Conservation (phyloP, 768 basidiomycete species). For the Xerocomus spinulosus region DNA sequence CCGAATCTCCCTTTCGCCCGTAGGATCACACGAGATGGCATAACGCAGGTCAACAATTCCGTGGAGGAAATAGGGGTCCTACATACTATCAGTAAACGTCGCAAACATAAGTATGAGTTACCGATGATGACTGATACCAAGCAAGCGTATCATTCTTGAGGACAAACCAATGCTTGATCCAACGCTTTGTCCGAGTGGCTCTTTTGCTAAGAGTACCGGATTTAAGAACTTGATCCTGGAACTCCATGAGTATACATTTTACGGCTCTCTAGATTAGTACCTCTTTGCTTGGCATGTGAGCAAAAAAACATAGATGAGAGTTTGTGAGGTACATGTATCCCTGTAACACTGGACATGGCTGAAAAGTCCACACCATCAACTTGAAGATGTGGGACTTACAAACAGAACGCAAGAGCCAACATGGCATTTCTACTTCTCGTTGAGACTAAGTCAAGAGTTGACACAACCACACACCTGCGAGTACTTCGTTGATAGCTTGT, state of each 20-base stretch:
- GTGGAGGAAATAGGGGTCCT: constrained; percentile 98
- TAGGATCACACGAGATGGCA: constrained; percentile 81
- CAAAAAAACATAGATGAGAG: constrained; percentile 93
- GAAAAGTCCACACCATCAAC: neutral
- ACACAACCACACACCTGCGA: constrained; percentile 54
- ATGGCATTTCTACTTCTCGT: constrained; percentile 70
- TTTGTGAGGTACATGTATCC: constrained; percentile 97
- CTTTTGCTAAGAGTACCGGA: constrained; percentile 88
- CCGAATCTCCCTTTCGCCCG: constrained; percentile 74
- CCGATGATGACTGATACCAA: constrained; percentile 94
- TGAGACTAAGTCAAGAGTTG: constrained; percentile 1
- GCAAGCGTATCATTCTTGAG: constrained; percentile 94
- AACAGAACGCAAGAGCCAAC: constrained; percentile 87
- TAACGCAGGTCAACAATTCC: constrained; percentile 96
- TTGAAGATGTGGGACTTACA: constrained; percentile 48
- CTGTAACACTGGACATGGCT: constrained; percentile 65
- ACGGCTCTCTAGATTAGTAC: constrained; percentile 36
- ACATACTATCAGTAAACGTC: constrained; percentile 4
- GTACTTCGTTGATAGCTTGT: constrained; percentile 75
- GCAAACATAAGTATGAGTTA: constrained; percentile 33
- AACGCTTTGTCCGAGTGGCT: constrained; percentile 82
- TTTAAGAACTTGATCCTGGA: constrained; percentile 86
- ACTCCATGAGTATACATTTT: constrained; percentile 10
- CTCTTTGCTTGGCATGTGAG: constrained; percentile 87
- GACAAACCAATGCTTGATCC: constrained; percentile 95